A percentile compares a stretch with the other conserved stretches of the same genome.
Evolutionary conservation across 1,284 basidiomycete species (phyloP).

Genomic region (Pholiota adiposa): DNA sequence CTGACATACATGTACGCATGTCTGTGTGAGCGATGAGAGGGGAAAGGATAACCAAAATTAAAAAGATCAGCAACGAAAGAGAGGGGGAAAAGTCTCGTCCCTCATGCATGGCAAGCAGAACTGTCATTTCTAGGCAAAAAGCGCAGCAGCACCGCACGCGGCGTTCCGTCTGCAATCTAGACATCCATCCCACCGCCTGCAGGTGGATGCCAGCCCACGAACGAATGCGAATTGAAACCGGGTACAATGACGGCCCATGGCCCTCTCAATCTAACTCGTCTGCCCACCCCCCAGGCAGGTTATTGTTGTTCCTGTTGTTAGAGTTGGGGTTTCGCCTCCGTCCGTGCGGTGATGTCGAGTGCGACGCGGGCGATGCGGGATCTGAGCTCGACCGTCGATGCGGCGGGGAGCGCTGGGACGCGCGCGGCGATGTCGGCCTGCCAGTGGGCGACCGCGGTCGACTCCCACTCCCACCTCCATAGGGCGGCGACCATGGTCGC

Average conservation of each 20-base stretch:
- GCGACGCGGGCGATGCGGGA: slow-evolving; percentile 20
- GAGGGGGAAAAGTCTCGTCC: background rate
- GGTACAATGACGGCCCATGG: background rate
- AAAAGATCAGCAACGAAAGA: background rate
- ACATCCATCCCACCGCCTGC: background rate
- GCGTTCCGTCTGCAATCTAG: background rate
- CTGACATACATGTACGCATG: background rate
- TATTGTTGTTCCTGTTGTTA: slow-evolving; percentile 20
- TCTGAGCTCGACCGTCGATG: slow-evolving; percentile 33
- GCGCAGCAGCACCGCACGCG: background rate
- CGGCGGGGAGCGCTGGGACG: slow-evolving; percentile 13
- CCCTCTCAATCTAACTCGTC: slow-evolving; percentile 32
- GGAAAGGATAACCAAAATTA: slow-evolving; percentile 3
- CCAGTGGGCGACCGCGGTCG: background rate
- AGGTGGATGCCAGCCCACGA: background rate
- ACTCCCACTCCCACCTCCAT: background rate
- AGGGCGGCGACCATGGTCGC: slow-evolving; percentile 1
- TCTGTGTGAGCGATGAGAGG: background rate
- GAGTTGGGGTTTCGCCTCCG: background rate
- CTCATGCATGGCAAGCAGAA: background rate
- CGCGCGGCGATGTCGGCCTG: slow-evolving; percentile 6
- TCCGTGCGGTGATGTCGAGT: slow-evolving; percentile 6
- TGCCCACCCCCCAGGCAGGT: slow-evolving; percentile 41
- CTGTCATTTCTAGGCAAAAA: background rate
- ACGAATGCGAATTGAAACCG: background rate